Conservation (phyloP, 441 rosid genomes). For the Melastoma candidum region DNA sequence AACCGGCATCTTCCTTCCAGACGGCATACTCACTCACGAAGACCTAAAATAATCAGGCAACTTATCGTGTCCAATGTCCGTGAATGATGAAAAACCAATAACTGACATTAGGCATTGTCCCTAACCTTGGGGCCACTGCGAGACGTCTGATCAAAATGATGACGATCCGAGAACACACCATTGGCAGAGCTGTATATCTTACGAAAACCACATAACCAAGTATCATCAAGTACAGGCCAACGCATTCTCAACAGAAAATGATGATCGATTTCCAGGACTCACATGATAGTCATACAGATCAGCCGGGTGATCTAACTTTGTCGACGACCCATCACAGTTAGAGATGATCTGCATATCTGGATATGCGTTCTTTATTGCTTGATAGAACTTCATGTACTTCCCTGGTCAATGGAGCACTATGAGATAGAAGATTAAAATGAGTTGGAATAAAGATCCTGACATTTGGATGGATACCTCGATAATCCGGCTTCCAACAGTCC, state of each 20-base stretch:
- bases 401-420: conserved; percentile 26
- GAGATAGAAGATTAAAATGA: too few relatives aligned
- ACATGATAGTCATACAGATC: conserved; percentile 80
- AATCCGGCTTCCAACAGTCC: conserved; percentile 71
- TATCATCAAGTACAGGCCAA: too few relatives aligned
- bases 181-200: conserved; percentile 65
- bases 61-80: too few relatives aligned
- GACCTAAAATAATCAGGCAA: conserved; percentile 34
- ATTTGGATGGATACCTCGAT: conserved; percentile 45
- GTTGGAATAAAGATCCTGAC: not conserved
- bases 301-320: conserved; percentile 64
- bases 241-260: too few relatives aligned
- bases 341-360: conserved; percentile 78
- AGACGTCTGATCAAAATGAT: conserved; percentile 49
- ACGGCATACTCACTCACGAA: conserved; percentile 94
- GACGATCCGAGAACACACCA: conserved; percentile 49
- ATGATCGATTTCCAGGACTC: conserved; percentile 7
- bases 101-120: conserved; percentile 1
- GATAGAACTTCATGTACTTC: conserved; percentile 75
- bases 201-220: too few relatives aligned
- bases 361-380: conserved; percentile 53
- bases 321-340: conserved; percentile 76
- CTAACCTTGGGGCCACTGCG: conserved; percentile 71
- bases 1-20: conserved; percentile 56
- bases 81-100: not conserved